A percentile compares a stretch with the other conserved stretches of the same genome.
phyloP scores from a whole-genome alignment of 2,329 filamentous ascomycete species.

The Monascus ruber region DNA sequence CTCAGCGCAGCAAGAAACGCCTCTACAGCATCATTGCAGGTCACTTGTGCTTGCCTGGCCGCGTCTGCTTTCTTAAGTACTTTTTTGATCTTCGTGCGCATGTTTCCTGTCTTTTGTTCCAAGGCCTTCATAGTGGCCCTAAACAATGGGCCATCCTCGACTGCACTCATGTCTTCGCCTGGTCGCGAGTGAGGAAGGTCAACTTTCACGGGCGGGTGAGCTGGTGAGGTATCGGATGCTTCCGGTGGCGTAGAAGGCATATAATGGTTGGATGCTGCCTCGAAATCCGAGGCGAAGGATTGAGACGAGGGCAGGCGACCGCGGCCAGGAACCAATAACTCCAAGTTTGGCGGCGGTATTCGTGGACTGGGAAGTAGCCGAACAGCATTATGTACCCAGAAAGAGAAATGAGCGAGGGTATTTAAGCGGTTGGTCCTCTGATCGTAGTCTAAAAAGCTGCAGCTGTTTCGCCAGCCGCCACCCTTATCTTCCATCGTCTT shows the following conservation, averaged over 20 bases:
- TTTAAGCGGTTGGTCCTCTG: slow-evolving; percentile 79
- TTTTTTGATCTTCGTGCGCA: slow-evolving; percentile 91
- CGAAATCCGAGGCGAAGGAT: slow-evolving; percentile 71
- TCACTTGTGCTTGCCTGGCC: slow-evolving; percentile 64
- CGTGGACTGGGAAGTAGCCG: slow-evolving; percentile 39
- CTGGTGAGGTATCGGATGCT: slow-evolving; percentile 11
- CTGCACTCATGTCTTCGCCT: slow-evolving; percentile 69
- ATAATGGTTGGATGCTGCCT: slow-evolving; percentile 35
- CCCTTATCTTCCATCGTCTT: slow-evolving; percentile 69
- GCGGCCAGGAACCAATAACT: slow-evolving; percentile 61
- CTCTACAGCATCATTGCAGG: slow-evolving; percentile 74
- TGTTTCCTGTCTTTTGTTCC: slow-evolving; percentile 91
- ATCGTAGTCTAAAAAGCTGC: slow-evolving; percentile 97
- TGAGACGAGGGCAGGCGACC: slow-evolving; percentile 77
- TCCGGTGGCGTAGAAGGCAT: slow-evolving; percentile 21
- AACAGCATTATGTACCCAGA: slow-evolving; percentile 71
- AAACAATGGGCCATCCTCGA: slow-evolving; percentile 90
- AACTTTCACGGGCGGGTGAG: slow-evolving; percentile 52
- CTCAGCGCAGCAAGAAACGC: slow-evolving; percentile 76
- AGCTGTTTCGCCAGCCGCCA: slow-evolving; percentile 90
- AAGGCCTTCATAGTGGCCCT: slow-evolving; percentile 91
- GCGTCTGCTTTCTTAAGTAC: slow-evolving; percentile 90
- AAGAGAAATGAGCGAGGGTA: slow-evolving; percentile 83
- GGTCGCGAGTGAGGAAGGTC: slow-evolving; percentile 80
- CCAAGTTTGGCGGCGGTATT: slow-evolving; percentile 60